Percentiles rank a stretch among this genome's conserved stretches.
phyloP scores from a whole-genome alignment of 1,139 yeast genomes.

The Diutina catenulata region DNA sequence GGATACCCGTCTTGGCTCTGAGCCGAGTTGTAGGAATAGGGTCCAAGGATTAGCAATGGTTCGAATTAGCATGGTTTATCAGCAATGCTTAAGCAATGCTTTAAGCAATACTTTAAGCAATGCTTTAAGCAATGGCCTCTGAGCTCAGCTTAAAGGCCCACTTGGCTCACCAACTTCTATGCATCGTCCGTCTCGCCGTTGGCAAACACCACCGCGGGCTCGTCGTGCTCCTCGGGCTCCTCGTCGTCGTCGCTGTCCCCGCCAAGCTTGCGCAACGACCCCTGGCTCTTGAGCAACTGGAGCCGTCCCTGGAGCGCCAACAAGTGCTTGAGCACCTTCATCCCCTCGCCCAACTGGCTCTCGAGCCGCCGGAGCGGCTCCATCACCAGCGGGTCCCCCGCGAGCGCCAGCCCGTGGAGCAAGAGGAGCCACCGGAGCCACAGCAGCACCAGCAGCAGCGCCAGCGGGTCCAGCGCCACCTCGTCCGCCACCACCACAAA shows the following conservation, averaged over 20 bases:
- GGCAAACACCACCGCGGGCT: constrained; percentile 19
- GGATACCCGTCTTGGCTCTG: too few species aligned
- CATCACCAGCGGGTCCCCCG: constrained; percentile 20
- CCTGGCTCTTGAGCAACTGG: constrained; percentile 28
- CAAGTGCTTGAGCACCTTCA: constrained; percentile 26
- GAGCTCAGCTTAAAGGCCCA: too few species aligned
- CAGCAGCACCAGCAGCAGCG: constrained; percentile 19
- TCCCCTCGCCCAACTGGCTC: constrained; percentile 17
- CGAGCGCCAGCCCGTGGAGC: constrained; percentile 30
- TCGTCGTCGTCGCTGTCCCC: constrained; percentile 9
- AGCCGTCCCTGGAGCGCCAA: constrained; percentile 34
- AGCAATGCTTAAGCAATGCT: too few species aligned
- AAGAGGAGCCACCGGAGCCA: constrained; percentile 44
- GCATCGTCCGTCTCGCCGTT: constrained; percentile 31
- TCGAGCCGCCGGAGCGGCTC: constrained; percentile 22
- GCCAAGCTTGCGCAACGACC: constrained; percentile 17
- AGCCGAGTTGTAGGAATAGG: too few species aligned
- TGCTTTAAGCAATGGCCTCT: too few species aligned
- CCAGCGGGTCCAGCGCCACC: constrained; percentile 24
- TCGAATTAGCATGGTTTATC: too few species aligned
- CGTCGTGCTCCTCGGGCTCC: constrained; percentile 7
- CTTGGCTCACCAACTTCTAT: too few species aligned
- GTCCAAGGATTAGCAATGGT: too few species aligned
- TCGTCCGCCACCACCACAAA: constrained; percentile 23
- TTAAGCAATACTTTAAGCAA: too few species aligned